These are phyloP conservation scores for Cladophialophora carrionii DNA, from an alignment of 2,329 filamentous ascomycete species.

Conservation along the genomic window DNA sequence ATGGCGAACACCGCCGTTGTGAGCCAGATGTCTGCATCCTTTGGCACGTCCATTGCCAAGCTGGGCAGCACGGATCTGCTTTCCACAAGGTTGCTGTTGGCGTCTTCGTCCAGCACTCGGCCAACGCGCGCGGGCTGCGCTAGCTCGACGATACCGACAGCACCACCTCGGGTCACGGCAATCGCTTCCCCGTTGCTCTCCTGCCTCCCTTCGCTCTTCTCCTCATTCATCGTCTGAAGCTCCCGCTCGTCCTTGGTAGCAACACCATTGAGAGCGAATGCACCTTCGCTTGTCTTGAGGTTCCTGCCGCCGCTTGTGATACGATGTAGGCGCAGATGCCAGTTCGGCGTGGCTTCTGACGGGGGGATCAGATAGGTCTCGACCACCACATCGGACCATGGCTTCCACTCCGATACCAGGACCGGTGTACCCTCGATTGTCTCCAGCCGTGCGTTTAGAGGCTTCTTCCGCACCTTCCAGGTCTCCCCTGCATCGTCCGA, in stretches of 20 bases:
- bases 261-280: slow-evolving; percentile 70
- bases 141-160: slow-evolving; percentile 56
- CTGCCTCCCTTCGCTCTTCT: slow-evolving; percentile 49
- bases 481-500: slow-evolving; percentile 77
- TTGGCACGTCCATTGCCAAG: slow-evolving; percentile 63
- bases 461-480: slow-evolving; percentile 75
- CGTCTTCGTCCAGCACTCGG: slow-evolving; percentile 72
- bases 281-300: slow-evolving; percentile 72
- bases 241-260: slow-evolving; percentile 61
- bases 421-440: slow-evolving; percentile 59
- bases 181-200: slow-evolving; percentile 45
- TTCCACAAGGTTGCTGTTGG: slow-evolving; percentile 76
- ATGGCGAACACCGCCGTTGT: slow-evolving; percentile 72
- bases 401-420: slow-evolving; percentile 70
- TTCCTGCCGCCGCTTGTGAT: slow-evolving; percentile 61
- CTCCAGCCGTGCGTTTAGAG: slow-evolving; percentile 66
- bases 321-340: slow-evolving; percentile 69
- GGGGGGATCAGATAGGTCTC: slow-evolving; percentile 69
- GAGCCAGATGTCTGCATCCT: slow-evolving; percentile 66
- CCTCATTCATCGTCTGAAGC: slow-evolving; percentile 50
- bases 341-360: slow-evolving; percentile 61
- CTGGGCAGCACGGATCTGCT: slow-evolving; percentile 72
- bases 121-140: slow-evolving; percentile 55
- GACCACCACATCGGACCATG: slow-evolving; percentile 69
- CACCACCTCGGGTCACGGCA: slow-evolving; percentile 55